Percentiles rank a stretch among this genome's conserved stretches.
These are phyloP conservation scores for Centella asiatica DNA, from an alignment of 129 eudicot genomes.

Conservation along the genomic window DNA sequence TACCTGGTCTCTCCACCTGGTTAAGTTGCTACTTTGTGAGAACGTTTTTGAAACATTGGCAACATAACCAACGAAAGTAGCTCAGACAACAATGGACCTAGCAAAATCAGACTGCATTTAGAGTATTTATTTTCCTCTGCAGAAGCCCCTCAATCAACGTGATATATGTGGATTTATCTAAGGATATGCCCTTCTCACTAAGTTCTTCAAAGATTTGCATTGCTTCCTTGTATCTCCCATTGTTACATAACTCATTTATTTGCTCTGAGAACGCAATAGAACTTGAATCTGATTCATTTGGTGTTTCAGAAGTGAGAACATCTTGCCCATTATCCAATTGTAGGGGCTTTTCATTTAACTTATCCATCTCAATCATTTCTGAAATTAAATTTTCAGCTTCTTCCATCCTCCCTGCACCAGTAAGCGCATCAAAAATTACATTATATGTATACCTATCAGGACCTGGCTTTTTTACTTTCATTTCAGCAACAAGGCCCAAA, in stretches of 20 bases:
- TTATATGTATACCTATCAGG: slow-evolving; percentile 65
- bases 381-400: slow-evolving; percentile 53
- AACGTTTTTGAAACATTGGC: neutral
- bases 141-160: slow-evolving; percentile 65
- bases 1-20: slow-evolving; percentile 4
- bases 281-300: slow-evolving; percentile 29
- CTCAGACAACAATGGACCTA: too few relatives aligned
- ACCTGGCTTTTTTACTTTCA: slow-evolving; percentile 56
- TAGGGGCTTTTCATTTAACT: slow-evolving; percentile 6
- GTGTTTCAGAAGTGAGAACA: slow-evolving; percentile 19
- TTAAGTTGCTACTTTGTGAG: neutral
- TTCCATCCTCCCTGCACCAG: slow-evolving; percentile 38
- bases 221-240: slow-evolving; percentile 73
- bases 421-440: slow-evolving; percentile 48
- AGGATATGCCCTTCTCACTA: slow-evolving; percentile 39
- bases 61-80: neutral
- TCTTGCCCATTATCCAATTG: slow-evolving; percentile 16
- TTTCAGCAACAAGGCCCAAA: slow-evolving; percentile 44
- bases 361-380: slow-evolving; percentile 38
- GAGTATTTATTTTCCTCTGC: slow-evolving; percentile 35
- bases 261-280: slow-evolving; percentile 40
- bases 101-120: slow-evolving; percentile 22
- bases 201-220: slow-evolving; percentile 49
- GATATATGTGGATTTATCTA: slow-evolving; percentile 56
- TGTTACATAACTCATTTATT: slow-evolving; percentile 52